phyloP scores from a whole-genome alignment of 345 rosid species.

The Rubroshorea leprosula region DNA sequence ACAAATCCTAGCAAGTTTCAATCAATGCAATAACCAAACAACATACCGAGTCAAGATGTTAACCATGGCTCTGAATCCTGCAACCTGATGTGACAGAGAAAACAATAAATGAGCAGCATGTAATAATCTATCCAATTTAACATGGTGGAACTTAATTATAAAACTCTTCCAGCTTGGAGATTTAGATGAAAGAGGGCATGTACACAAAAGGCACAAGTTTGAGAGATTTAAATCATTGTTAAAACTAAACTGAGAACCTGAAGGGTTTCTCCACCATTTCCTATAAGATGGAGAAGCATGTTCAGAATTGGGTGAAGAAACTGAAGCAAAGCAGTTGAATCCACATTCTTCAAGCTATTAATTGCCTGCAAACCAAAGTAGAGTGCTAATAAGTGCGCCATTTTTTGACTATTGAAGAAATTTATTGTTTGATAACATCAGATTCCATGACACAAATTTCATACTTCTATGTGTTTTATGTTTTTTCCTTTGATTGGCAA shows the following conservation, averaged over 20 bases:
- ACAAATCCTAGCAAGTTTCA: background rate
- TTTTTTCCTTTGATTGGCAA: background rate
- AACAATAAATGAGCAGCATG: slow-evolving; percentile 21
- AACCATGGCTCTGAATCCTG: slow-evolving; percentile 99
- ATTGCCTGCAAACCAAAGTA: slow-evolving; percentile 56
- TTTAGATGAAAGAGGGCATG: background rate
- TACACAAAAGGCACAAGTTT: background rate
- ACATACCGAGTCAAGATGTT: slow-evolving; percentile 89
- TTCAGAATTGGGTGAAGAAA: slow-evolving; percentile 94
- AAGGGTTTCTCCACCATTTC: slow-evolving; percentile 99
- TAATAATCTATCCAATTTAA: slow-evolving; percentile 8
- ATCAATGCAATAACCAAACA: slow-evolving; percentile 4
- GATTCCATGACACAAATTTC: background rate
- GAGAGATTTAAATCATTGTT: background rate
- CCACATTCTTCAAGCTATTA: slow-evolving; percentile 96
- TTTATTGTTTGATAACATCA: background rate
- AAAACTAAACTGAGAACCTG: slow-evolving; percentile 57
- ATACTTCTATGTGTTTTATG: background rate
- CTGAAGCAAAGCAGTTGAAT: slow-evolving; percentile 95
- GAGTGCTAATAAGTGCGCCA: background rate
- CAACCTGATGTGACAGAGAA: slow-evolving; percentile 58
- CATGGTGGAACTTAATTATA: background rate
- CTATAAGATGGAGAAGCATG: slow-evolving; percentile 98
- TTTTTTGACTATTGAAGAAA: slow-evolving; percentile 8
- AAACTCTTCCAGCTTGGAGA: background rate